These are phyloP conservation scores for Eucalyptus pauciflora DNA, from an alignment of 345 rosid genomes.

Conservation along the genomic window DNA sequence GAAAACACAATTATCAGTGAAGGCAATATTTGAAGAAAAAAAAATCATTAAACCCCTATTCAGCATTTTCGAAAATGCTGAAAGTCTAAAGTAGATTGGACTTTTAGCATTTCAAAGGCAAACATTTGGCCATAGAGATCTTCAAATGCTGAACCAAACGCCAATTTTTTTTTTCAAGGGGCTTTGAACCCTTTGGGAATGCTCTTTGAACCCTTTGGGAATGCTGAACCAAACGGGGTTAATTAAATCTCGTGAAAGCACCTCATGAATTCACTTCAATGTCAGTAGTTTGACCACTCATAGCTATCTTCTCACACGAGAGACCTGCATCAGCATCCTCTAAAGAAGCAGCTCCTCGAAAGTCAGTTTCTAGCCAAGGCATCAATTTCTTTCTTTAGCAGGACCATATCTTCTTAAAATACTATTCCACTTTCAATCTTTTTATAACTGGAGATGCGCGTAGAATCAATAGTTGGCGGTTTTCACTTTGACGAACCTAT, in stretches of 20 bases:
- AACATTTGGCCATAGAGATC: too few species aligned
- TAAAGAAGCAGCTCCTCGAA: background rate
- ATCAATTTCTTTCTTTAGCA: background rate
- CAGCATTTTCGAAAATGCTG: too few species aligned
- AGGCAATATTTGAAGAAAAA: too few species aligned
- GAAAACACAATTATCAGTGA: too few species aligned
- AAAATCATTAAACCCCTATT: too few species aligned
- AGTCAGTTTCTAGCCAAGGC: background rate
- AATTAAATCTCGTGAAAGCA: background rate
- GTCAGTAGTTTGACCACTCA: background rate
- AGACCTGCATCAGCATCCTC: background rate
- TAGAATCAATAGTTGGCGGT: background rate
- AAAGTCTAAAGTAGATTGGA: too few species aligned
- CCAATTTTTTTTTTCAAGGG: too few species aligned
- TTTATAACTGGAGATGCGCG: background rate
- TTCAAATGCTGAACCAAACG: too few species aligned
- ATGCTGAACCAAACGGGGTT: too few species aligned
- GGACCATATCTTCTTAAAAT: background rate
- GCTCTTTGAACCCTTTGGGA: too few species aligned
- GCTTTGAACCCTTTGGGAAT: too few species aligned
- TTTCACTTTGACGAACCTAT: background rate
- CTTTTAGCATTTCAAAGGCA: too few species aligned
- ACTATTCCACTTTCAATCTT: background rate
- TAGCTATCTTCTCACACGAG: background rate
- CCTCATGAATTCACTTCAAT: background rate